Conservation (phyloP, 2,329 filamentous ascomycete species). For the Pezicula neosporulosa region DNA sequence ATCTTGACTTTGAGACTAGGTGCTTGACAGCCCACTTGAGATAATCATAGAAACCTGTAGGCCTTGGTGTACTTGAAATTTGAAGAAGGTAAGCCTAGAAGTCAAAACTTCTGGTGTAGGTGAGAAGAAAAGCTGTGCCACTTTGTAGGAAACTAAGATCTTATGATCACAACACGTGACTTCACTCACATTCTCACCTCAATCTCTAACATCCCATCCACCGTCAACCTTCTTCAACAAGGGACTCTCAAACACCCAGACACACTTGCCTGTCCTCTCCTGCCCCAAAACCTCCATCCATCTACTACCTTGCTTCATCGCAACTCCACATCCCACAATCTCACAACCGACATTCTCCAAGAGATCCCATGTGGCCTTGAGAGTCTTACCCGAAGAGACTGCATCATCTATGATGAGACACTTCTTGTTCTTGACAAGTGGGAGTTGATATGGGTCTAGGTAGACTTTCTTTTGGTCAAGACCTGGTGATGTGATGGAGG, state of each 20-base stretch:
- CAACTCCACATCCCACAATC: constrained; percentile 19
- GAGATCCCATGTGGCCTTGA: constrained; percentile 24
- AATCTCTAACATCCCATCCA: constrained; percentile 15
- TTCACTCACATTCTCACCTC: not conserved
- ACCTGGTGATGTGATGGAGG: constrained; percentile 22
- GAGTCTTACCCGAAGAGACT: constrained; percentile 21
- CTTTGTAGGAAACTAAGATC: too few relatives aligned
- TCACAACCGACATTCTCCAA: constrained; percentile 16
- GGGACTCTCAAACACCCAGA: constrained; percentile 22
- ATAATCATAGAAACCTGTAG: too few relatives aligned
- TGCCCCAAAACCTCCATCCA: constrained; percentile 17
- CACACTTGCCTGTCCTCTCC: constrained; percentile 10
- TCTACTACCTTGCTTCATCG: constrained; percentile 23
- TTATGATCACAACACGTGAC: too few relatives aligned
- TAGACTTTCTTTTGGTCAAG: constrained; percentile 17
- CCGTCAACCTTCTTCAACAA: constrained; percentile 17
- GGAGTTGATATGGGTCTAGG: constrained; percentile 21
- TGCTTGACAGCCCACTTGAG: too few relatives aligned
- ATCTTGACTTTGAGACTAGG: too few relatives aligned
- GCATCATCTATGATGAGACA: constrained; percentile 25
- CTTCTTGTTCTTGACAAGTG: constrained; percentile 15
- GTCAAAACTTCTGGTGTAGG: too few relatives aligned
- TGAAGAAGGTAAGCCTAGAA: too few relatives aligned
- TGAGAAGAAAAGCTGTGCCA: too few relatives aligned
- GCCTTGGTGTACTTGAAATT: too few relatives aligned